Base-by-base conservation (phyloP, 257 asterid genomes). In the Linaria vulgaris region DNA sequence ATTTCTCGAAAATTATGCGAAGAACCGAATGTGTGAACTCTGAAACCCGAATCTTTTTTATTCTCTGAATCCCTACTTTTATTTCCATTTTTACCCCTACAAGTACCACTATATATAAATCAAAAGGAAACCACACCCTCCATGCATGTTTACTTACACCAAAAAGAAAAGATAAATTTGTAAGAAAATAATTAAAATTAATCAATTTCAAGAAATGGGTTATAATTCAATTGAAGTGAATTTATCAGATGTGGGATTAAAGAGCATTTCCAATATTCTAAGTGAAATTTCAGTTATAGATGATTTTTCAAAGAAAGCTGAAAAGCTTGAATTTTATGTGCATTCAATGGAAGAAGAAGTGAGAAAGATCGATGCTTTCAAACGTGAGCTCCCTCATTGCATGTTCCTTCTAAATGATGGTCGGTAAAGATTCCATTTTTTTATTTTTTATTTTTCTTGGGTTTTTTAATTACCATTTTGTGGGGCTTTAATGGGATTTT, bases 361-460 rank as follows among this genome's bases (percentile, higher is more conserved):
- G 77, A 58, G 39, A 43, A 79, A 75, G 69, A 23, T 79, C 15
- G 72, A 72, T 17, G 74, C 61, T 41, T 75, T 75, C 31, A 58
- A 72, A 52, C 76, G 77, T 15, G 78, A 80, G 57, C 79, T 80
- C 22, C 86, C 86, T 41, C 38, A 14, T 24, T 77, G 79, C 75
- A 74, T 80, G 83, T 66, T 41, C 21, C 77, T 79, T 58, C 54
- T 79, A 5, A 51, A 69, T 64, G 79, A 75, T 45, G 81, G 81
- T 74, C 13, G 0, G 12, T 23, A 34, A 60, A 43, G 61, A 56
- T 66, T 56, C 60, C 48, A 62, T 24, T 59, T 43, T 37, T 59
- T 34, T 50, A 38, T 22, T 24, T 51, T 21, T n/a, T n/a, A n/a
- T n/a, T n/a, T n/a, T n/a, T n/a, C n/a, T n/a, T n/a, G n/a, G n/a